phyloP scores from a whole-genome alignment of 2,329 filamentous ascomycete genomes.

The Huntiella abstrusa region DNA sequence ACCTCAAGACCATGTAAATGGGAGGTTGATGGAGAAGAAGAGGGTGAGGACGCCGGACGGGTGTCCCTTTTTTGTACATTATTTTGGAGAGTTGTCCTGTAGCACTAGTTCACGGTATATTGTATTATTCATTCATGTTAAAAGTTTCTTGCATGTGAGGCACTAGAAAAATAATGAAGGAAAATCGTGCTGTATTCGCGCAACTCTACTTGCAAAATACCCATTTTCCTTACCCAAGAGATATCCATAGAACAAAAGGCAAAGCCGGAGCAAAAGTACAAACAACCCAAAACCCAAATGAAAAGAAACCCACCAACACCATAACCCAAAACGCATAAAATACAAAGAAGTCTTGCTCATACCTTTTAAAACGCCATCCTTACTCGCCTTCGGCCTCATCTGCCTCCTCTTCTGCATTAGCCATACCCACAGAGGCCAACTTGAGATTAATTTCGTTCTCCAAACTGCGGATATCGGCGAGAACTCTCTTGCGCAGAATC shows the following conservation, averaged over 20 bases:
- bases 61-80: conserved; percentile 7
- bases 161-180: too few species aligned
- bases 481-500: conserved; percentile 31
- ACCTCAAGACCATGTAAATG: conserved; percentile 57
- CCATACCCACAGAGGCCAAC: conserved; percentile 23
- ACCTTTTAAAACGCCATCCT: background rate
- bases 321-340: too few species aligned
- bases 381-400: conserved; percentile 3
- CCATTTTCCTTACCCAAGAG: background rate
- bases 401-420: conserved; percentile 11
- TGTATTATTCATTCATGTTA: background rate
- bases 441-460: conserved; percentile 27
- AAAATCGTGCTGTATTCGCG: too few species aligned
- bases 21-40: background rate
- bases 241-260: background rate
- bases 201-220: background rate
- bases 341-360: too few species aligned
- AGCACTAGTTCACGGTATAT: conserved; percentile 7
- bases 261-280: too few species aligned
- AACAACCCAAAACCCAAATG: too few species aligned
- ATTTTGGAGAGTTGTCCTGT: conserved; percentile 5
- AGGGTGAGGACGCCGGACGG: background rate
- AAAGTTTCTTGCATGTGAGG: background rate
- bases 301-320: too few species aligned
- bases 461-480: conserved; percentile 29